Conservation (phyloP, 1,284 basidiomycete genomes). For the Puccinia polysora region DNA sequence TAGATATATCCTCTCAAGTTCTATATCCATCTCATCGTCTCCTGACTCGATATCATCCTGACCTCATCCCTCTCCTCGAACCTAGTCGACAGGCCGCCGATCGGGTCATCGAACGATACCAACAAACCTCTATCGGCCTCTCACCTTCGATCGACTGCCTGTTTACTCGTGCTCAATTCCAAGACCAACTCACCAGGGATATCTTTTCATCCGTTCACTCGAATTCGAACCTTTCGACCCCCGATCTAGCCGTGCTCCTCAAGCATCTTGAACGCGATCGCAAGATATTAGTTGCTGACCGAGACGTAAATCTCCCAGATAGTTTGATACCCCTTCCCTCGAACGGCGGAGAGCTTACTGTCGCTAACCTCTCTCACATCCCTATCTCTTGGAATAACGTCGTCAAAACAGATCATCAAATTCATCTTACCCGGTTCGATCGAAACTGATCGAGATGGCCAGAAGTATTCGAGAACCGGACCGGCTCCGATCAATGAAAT, state of each 20-base stretch:
- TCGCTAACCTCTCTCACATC: background rate
- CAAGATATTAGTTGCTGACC: constrained; percentile 18
- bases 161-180: constrained; percentile 29
- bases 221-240: constrained; percentile 1
- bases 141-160: constrained; percentile 40
- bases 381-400: background rate
- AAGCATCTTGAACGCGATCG: constrained; percentile 36
- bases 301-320: constrained; percentile 1
- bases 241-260: constrained; percentile 14
- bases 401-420: constrained; percentile 16
- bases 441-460: constrained; percentile 4
- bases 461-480: constrained; percentile 1
- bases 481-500: constrained; percentile 22
- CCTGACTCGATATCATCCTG: background rate
- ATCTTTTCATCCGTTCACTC: background rate
- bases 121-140: constrained; percentile 22
- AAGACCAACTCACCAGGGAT: constrained; percentile 12
- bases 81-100: constrained; percentile 26
- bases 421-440: constrained; percentile 17
- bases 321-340: background rate
- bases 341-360: background rate
- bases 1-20: background rate
- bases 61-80: background rate
- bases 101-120: constrained; percentile 22
- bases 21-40: background rate